These are phyloP conservation scores for Phylloporus rhodoxanthus DNA, from an alignment of 768 basidiomycete species.

Conservation along the genomic window DNA sequence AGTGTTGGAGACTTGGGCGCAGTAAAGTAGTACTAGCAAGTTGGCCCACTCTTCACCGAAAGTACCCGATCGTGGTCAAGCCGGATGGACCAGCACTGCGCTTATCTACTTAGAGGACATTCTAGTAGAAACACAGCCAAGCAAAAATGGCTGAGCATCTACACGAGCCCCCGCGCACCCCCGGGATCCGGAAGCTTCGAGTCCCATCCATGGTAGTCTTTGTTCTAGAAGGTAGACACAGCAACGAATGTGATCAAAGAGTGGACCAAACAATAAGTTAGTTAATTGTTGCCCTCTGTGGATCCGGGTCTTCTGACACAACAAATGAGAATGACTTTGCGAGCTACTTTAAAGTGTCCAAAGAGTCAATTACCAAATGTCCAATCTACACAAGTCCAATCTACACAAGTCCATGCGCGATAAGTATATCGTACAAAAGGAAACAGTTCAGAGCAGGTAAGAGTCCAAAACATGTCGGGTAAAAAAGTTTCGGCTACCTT, in stretches of 20 bases:
- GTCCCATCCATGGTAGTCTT: not conserved
- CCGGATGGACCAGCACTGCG: slow-evolving; percentile 7
- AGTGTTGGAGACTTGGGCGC: not conserved
- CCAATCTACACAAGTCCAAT: not conserved
- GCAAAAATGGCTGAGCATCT: slow-evolving; percentile 1
- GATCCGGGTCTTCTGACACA: not conserved
- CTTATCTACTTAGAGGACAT: not conserved
- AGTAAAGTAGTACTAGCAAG: slow-evolving; percentile 12
- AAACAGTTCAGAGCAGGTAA: not conserved
- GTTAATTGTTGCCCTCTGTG: not conserved
- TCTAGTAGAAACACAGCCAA: slow-evolving; percentile 14
- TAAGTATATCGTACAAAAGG: not conserved
- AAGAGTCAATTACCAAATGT: not conserved
- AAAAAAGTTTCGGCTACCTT: not conserved
- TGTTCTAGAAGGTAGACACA: not conserved
- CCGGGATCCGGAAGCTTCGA: not conserved
- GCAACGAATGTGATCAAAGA: not conserved
- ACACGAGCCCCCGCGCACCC: slow-evolving; percentile 20
- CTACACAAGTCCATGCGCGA: not conserved
- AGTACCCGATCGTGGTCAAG: slow-evolving; percentile 21
- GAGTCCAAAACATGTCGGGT: not conserved
- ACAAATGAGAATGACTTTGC: not conserved
- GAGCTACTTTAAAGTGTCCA: too few species aligned
- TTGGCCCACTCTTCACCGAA: not conserved
- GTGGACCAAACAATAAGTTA: not conserved